Percentiles rank a stretch among this genome's conserved stretches.
Conservation (phyloP, 2,329 filamentous ascomycete species). For the Dactylella cylindrospora region DNA sequence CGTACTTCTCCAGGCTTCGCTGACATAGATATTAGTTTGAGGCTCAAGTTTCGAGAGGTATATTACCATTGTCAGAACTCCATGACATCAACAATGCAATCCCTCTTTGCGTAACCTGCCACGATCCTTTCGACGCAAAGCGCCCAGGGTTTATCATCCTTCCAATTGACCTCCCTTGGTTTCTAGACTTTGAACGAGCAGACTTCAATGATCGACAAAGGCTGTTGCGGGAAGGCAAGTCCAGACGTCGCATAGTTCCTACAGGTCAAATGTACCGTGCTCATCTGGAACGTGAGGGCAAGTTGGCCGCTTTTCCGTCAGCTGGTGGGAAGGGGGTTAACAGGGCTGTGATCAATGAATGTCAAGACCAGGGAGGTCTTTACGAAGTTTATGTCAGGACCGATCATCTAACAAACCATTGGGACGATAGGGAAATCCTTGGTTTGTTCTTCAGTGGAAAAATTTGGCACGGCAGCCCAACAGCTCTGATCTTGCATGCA, state of each 20-base stretch:
- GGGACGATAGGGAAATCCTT: background rate
- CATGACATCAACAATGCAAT: no score
- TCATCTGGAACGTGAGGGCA: background rate
- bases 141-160: conserved; percentile 2
- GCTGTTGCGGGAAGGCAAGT: background rate
- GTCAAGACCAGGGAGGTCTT: no score
- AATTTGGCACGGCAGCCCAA: conserved; percentile 13
- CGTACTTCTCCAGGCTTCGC: no score
- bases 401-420: background rate
- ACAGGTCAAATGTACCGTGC: conserved; percentile 6
- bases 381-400: background rate
- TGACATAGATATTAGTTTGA: no score
- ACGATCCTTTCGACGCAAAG: conserved; percentile 1
- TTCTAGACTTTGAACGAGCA: conserved; percentile 1
- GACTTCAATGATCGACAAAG: conserved; percentile 1
- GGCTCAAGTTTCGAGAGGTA: no score
- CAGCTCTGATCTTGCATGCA: conserved; percentile 8
- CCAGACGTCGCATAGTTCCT: background rate
- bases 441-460: background rate
- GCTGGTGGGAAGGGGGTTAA: background rate
- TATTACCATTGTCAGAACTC: no score
- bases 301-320: background rate
- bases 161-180: conserved; percentile 2
- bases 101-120: conserved; percentile 3
- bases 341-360: no score